Evolutionary conservation across 306 rosid species (phyloP).

Genomic region (Canavalia gladiata): DNA sequence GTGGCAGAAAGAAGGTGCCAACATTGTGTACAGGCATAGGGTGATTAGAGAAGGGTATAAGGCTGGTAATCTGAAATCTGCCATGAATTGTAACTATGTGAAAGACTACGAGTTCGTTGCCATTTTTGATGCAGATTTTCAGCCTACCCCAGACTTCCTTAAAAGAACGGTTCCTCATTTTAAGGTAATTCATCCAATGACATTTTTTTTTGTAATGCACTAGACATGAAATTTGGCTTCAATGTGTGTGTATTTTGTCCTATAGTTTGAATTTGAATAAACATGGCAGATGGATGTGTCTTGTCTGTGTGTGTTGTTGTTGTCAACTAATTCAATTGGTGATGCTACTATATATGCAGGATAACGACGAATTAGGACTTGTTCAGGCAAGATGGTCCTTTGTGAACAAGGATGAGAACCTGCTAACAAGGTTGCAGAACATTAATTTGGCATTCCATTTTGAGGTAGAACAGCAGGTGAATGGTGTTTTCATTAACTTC

Average conservation of each 20-base stretch:
- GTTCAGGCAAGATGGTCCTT: slow-evolving; percentile 98
- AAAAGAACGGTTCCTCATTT: slow-evolving; percentile 89
- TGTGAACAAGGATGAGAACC: slow-evolving; percentile 93
- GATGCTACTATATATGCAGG: slow-evolving; percentile 52
- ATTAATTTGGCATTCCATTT: slow-evolving; percentile 86
- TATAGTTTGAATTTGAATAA: slow-evolving; percentile 4
- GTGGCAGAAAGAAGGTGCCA: slow-evolving; percentile 89
- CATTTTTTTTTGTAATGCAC: background rate
- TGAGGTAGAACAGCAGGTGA: slow-evolving; percentile 98
- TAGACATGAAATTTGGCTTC: background rate
- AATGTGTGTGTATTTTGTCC: background rate
- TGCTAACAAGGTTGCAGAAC: slow-evolving; percentile 89
- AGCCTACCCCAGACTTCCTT: slow-evolving; percentile 89
- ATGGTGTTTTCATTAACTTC: slow-evolving; percentile 83
- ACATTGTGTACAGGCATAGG: slow-evolving; percentile 84
- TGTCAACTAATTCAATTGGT: background rate
- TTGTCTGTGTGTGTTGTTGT: slow-evolving; percentile 23
- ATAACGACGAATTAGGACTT: slow-evolving; percentile 78
- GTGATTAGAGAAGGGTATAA: slow-evolving; percentile 93
- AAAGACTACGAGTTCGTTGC: slow-evolving; percentile 92
- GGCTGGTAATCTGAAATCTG: slow-evolving; percentile 97
- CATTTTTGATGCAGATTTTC: slow-evolving; percentile 96
- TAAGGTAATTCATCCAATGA: slow-evolving; percentile 52
- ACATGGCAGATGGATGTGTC: background rate
- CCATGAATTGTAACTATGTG: slow-evolving; percentile 93